Conservation (phyloP, 441 rosid species). For the Populus trichocarpa region DNA sequence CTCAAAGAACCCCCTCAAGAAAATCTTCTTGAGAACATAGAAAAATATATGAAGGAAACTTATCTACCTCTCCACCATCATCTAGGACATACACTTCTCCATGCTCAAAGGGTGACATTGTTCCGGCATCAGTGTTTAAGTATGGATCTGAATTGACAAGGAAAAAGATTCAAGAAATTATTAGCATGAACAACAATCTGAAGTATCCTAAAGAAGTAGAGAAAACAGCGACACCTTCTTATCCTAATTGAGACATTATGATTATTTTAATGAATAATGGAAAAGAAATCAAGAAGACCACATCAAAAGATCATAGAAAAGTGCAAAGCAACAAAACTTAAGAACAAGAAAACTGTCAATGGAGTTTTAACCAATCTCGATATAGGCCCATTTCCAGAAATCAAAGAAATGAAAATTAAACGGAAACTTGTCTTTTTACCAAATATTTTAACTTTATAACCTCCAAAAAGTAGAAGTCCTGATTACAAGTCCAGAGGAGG, state of each 20-base stretch:
- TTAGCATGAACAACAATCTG: background rate
- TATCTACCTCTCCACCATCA: constrained; percentile 96
- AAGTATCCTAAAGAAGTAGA: background rate
- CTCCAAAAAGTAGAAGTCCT: background rate
- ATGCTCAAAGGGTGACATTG: constrained; percentile 98
- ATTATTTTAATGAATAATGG: background rate
- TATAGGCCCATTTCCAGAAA: background rate
- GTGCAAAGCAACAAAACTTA: background rate
- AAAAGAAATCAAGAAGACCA: background rate
- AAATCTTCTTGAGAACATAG: background rate
- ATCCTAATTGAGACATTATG: background rate
- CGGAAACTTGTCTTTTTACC: background rate
- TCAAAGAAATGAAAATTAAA: background rate
- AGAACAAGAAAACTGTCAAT: background rate
- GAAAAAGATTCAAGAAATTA: background rate
- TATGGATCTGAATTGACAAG: constrained; percentile 68
- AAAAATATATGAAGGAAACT: background rate
- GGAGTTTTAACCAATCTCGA: background rate
- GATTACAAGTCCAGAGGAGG: background rate
- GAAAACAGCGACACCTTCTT: background rate
- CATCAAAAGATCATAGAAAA: background rate
- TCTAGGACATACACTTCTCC: constrained; percentile 98
- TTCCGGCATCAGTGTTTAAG: constrained; percentile 97
- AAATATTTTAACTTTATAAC: background rate
- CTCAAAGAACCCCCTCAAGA: background rate